These are phyloP conservation scores for Sicyos baderoa DNA, from an alignment of 306 rosid species.

Conservation along the genomic window DNA sequence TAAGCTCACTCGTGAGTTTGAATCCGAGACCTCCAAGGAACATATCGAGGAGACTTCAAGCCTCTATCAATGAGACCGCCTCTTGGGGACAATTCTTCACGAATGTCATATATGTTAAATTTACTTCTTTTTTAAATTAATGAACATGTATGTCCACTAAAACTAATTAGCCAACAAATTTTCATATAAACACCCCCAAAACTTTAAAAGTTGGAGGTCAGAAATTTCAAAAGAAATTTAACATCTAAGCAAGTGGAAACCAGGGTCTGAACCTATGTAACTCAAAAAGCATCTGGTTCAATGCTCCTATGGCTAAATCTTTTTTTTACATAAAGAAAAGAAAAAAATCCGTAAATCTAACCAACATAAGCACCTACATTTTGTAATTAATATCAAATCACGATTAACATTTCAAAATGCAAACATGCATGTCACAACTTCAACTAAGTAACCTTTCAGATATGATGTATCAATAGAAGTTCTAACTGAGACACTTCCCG, in stretches of 20 bases:
- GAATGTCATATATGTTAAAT: not conserved
- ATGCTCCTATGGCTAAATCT: not conserved
- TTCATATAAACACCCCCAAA: not conserved
- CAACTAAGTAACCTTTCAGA: not conserved
- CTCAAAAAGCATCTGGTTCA: not conserved
- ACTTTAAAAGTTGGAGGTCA: not conserved
- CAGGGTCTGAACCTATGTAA: not conserved
- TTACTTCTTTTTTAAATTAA: not conserved
- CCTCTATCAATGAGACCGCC: too few relatives aligned
- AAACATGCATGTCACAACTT: not conserved
- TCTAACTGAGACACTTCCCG: too few relatives aligned
- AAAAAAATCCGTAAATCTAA: not conserved
- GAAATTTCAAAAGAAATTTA: not conserved
- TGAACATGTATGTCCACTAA: not conserved
- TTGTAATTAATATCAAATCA: not conserved
- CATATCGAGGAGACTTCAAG: too few relatives aligned
- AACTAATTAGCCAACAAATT: too few relatives aligned
- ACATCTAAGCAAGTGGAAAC: not conserved
- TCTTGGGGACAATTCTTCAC: not conserved
- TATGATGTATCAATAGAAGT: not conserved
- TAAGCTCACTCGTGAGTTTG: too few relatives aligned
- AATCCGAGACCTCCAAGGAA: too few relatives aligned
- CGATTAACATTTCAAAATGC: not conserved
- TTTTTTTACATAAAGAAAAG: not conserved
- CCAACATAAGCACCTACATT: not conserved